phyloP scores from a whole-genome alignment of 768 basidiomycete species.

The Suillus variegatus region DNA sequence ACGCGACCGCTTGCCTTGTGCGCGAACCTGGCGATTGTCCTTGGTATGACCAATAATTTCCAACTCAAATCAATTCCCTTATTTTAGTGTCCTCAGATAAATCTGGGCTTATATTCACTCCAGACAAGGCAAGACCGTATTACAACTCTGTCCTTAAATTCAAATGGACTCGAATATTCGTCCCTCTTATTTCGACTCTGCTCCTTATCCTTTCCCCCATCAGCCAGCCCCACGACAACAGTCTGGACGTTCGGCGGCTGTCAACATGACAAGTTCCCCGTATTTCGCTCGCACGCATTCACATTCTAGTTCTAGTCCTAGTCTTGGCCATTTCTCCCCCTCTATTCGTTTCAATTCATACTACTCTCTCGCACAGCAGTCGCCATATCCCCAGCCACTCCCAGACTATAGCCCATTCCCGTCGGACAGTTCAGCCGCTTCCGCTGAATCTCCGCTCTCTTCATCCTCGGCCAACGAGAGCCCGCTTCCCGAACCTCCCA shows the following conservation, averaged over 20 bases:
- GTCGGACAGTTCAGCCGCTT: constrained; percentile 36
- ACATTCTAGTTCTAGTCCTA: constrained; percentile 16
- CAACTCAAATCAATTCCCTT: constrained; percentile 33
- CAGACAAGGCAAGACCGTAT: constrained; percentile 11
- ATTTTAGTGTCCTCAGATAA: constrained; percentile 26
- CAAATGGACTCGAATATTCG: constrained; percentile 22
- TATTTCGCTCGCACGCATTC: constrained; percentile 24
- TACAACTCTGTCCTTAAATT: constrained; percentile 27
- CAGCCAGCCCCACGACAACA: constrained; percentile 11
- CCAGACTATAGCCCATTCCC: constrained; percentile 38
- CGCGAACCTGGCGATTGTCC: constrained; percentile 24
- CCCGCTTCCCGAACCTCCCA: constrained; percentile 38
- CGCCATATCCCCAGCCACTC: constrained; percentile 16
- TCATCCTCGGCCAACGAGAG: constrained; percentile 41
- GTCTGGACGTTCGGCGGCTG: constrained; percentile 12
- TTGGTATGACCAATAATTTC: constrained; percentile 37
- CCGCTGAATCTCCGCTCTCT: constrained; percentile 41
- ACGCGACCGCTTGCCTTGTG: constrained; percentile 29
- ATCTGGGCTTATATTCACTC: constrained; percentile 15
- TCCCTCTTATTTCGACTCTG: constrained; percentile 25
- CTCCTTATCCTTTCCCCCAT: constrained; percentile 13
- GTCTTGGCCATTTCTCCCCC: constrained; percentile 24
- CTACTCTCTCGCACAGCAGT: constrained; percentile 20
- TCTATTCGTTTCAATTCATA: constrained; percentile 20
- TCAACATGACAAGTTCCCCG: constrained; percentile 26